Conservation (phyloP, 2,329 filamentous ascomycete genomes). For the Pestalotiopsis sp. region DNA sequence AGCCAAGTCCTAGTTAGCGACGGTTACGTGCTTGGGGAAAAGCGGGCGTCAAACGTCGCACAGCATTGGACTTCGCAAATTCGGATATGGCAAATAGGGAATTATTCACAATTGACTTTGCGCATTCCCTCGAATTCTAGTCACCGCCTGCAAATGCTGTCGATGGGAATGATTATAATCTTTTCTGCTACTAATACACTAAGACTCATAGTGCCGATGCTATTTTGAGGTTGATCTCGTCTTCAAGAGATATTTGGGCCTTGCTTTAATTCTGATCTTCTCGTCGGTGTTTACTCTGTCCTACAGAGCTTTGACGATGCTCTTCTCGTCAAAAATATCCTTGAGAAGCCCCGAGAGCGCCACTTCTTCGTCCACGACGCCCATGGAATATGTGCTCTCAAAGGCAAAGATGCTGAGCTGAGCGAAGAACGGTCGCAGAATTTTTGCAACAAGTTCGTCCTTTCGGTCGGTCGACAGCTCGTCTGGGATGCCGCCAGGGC, state of each 20-base stretch:
- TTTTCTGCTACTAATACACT: background rate
- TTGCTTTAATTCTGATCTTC: background rate
- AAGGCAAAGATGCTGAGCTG: constrained; percentile 92
- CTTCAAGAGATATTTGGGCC: background rate
- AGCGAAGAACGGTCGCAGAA: constrained; percentile 85
- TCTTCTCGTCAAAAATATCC: constrained; percentile 80
- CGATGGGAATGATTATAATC: background rate
- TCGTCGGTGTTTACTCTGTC: background rate
- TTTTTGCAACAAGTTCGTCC: constrained; percentile 71
- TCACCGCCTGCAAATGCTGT: background rate
- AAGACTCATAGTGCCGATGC: background rate
- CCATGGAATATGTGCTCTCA: constrained; percentile 89
- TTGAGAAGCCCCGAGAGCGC: constrained; percentile 65
- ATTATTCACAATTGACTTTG: background rate
- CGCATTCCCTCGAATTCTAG: background rate
- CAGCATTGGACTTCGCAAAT: background rate
- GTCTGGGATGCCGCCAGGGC: constrained; percentile 53
- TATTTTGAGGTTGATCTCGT: background rate
- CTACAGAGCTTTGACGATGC: constrained; percentile 60
- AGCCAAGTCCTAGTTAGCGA: background rate
- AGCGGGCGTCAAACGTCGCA: background rate
- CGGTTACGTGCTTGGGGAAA: background rate
- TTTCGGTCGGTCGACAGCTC: constrained; percentile 58
- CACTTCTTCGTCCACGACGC: constrained; percentile 61
- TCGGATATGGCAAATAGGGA: background rate